Evolutionary conservation across 1,284 basidiomycete genomes (phyloP).

Genomic region (Rhodotorula sp.): DNA sequence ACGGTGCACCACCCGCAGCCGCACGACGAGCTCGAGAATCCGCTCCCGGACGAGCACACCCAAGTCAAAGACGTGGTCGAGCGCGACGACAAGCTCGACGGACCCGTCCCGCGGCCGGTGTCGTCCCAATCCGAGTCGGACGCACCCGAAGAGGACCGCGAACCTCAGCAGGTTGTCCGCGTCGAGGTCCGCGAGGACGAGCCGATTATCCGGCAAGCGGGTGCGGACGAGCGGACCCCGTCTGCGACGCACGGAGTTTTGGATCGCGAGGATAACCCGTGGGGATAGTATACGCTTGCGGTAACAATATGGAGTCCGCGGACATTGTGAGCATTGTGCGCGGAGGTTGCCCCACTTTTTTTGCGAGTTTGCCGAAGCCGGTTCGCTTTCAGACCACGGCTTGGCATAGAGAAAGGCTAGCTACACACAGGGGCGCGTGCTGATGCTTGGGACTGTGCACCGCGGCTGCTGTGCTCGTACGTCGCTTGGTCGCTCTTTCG

Average conservation of each 20-base stretch:
- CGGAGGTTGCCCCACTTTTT: too few species aligned
- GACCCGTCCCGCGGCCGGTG: constrained; percentile 5
- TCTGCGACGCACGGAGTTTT: constrained; percentile 1
- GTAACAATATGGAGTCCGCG: not conserved
- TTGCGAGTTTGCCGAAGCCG: too few species aligned
- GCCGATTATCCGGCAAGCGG: constrained; percentile 4
- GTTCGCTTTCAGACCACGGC: too few species aligned
- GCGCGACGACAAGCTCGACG: constrained; percentile 4
- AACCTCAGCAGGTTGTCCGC: constrained; percentile 10
- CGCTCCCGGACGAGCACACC: constrained; percentile 1
- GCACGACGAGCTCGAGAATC: constrained; percentile 1
- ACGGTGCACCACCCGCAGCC: not conserved
- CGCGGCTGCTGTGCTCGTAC: too few species aligned
- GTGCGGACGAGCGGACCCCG: constrained; percentile 8
- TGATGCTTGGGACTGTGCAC: too few species aligned
- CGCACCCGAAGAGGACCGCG: not conserved
- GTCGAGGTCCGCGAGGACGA: constrained; percentile 24
- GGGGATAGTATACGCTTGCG: not conserved
- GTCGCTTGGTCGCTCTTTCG: too few species aligned
- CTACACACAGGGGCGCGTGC: too few species aligned
- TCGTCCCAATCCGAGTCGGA: not conserved
- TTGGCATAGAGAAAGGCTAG: too few species aligned
- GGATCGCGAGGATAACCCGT: constrained; percentile 4
- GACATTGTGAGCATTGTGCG: too few species aligned
- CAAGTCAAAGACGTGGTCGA: constrained; percentile 7